phyloP scores from a whole-genome alignment of 192 early-diverging fungal species.

The Entomortierella lignicola region DNA sequence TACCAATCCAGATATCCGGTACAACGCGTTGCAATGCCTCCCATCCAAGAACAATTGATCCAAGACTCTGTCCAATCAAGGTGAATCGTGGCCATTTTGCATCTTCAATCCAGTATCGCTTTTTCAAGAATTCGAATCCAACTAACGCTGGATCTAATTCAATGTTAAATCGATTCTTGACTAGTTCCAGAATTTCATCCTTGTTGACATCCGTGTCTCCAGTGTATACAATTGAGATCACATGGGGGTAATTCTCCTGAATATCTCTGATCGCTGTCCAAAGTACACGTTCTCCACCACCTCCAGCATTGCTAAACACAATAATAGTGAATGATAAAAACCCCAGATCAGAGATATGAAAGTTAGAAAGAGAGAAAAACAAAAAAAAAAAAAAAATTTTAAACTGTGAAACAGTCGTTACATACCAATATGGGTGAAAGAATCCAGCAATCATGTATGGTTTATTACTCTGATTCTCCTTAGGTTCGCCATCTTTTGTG shows the following conservation, averaged over 20 bases:
- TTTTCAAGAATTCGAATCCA: conserved; percentile 70
- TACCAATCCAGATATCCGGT: conserved; percentile 90
- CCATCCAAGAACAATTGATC: conserved; percentile 77
- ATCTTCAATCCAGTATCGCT: conserved; percentile 77
- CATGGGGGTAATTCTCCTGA: conserved; percentile 74
- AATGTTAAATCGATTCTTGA: conserved; percentile 79
- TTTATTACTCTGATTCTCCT: conserved; percentile 21
- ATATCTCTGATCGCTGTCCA: conserved; percentile 91
- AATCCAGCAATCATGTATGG: conserved; percentile 75
- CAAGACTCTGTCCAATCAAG: conserved; percentile 87
- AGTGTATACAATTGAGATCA: conserved; percentile 84
- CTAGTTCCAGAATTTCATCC: conserved; percentile 69
- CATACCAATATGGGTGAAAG: conserved; percentile 95
- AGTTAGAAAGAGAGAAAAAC: conserved; percentile 1
- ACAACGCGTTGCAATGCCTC: conserved; percentile 76
- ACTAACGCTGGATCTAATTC: conserved; percentile 65
- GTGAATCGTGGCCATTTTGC: conserved; percentile 81
- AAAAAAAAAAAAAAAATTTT: not conserved
- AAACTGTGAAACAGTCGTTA: not conserved
- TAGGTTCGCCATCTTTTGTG: not conserved
- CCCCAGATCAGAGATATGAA: not conserved
- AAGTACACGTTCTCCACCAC: conserved; percentile 96
- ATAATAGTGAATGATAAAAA: not conserved
- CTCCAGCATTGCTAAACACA: conserved; percentile 78
- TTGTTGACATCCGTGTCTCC: conserved; percentile 69